Conservation (phyloP, 805 yeast species). For the Candida endomychidarum region DNA sequence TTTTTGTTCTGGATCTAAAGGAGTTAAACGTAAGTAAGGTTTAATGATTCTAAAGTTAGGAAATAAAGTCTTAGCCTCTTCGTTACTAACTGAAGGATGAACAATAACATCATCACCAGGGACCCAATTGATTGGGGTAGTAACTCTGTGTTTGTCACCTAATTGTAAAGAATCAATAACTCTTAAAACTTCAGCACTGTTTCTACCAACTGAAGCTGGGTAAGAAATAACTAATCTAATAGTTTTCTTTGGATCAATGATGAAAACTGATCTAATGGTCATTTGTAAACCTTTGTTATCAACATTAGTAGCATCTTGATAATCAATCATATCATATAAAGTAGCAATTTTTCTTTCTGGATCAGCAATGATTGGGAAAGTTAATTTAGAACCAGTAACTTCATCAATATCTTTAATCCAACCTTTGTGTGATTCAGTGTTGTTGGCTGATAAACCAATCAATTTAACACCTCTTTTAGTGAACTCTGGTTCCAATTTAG, state of each 20-base stretch:
- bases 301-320: slow-evolving; percentile 65
- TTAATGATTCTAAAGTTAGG: slow-evolving; percentile 84
- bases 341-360: slow-evolving; percentile 77
- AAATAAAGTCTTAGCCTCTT: slow-evolving; percentile 64
- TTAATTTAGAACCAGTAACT: slow-evolving; percentile 70
- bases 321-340: slow-evolving; percentile 69
- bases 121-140: slow-evolving; percentile 91
- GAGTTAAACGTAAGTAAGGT: slow-evolving; percentile 79
- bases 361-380: slow-evolving; percentile 92
- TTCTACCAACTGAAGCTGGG: slow-evolving; percentile 95
- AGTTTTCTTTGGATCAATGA: slow-evolving; percentile 88
- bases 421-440: slow-evolving; percentile 70
- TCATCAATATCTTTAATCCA: slow-evolving; percentile 95
- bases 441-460: slow-evolving; percentile 88
- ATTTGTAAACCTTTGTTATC: slow-evolving; percentile 71
- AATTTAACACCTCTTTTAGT: slow-evolving; percentile 81
- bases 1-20: slow-evolving; percentile 30
- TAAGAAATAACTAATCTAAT: slow-evolving; percentile 82
- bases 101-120: slow-evolving; percentile 89
- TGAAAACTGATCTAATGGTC: slow-evolving; percentile 89
- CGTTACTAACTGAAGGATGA: slow-evolving; percentile 78
- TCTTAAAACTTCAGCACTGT: slow-evolving; percentile 88
- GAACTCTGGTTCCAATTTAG: slow-evolving; percentile 85
- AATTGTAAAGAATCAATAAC: slow-evolving; percentile 85
- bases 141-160: slow-evolving; percentile 79